Conservation (phyloP, 306 rosid genomes). For the Cercis canadensis region DNA sequence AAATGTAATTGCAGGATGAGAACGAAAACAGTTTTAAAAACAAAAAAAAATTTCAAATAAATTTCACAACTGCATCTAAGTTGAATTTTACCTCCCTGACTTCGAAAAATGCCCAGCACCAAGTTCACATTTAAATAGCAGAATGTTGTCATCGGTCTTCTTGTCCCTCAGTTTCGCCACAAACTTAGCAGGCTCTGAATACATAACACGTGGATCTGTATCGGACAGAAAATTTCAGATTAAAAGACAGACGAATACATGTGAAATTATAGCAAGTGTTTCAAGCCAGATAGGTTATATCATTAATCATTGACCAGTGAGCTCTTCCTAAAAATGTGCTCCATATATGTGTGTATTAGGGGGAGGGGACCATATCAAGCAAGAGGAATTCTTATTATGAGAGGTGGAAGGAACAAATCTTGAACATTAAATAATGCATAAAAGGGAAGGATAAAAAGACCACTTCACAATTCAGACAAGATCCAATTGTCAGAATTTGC, state of each 20-base stretch:
- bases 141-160: constrained; percentile 75
- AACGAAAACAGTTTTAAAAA: neutral
- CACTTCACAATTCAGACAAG: no score
- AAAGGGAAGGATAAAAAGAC: no score
- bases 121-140: constrained; percentile 88
- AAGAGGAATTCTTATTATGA: no score
- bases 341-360: no score
- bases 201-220: constrained; percentile 89
- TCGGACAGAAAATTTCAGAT: constrained; percentile 31
- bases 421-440: no score
- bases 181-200: constrained; percentile 91
- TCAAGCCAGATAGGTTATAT: constrained; percentile 26
- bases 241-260: constrained; percentile 11
- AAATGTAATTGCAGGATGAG: neutral
- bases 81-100: constrained; percentile 80
- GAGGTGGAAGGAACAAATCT: no score
- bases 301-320: constrained; percentile 33
- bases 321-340: neutral
- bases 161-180: constrained; percentile 86
- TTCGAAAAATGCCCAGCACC: constrained; percentile 95
- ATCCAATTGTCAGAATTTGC: no score
- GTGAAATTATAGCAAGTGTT: constrained; percentile 14
- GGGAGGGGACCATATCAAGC: no score
- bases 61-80: constrained; percentile 4
- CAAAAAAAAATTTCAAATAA: neutral